Evolutionary conservation across 106 monocot genomes (phyloP).

Genomic region (Xerophyta viscosa): DNA sequence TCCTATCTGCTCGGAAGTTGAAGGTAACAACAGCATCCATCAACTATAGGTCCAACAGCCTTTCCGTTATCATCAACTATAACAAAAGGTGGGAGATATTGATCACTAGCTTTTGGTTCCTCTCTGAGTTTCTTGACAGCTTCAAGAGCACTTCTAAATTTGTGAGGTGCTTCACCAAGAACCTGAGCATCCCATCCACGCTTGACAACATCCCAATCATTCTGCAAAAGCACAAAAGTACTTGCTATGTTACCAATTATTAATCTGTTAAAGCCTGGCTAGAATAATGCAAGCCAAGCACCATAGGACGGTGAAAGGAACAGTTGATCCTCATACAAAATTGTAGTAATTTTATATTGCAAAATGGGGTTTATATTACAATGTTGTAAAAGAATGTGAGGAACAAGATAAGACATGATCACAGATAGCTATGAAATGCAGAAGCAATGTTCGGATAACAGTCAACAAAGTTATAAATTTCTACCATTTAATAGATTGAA

Average conservation of each 20-base stretch:
- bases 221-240: conserved; percentile 30
- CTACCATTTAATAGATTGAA: too few species aligned
- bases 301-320: too few species aligned
- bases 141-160: conserved; percentile 71
- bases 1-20: conserved; percentile 96
- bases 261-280: too few species aligned
- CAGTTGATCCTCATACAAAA: too few species aligned
- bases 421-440: too few species aligned
- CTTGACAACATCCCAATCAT: conserved; percentile 93
- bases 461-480: too few species aligned
- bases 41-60: conserved; percentile 78
- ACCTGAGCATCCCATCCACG: conserved; percentile 99
- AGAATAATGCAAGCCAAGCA: too few species aligned
- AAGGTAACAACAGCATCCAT: conserved; percentile 97
- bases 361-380: too few species aligned
- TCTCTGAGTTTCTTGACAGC: conserved; percentile 84
- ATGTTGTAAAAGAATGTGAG: too few species aligned
- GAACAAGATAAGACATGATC: too few species aligned
- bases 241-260: background rate
- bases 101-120: conserved; percentile 63
- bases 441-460: too few species aligned
- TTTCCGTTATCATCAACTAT: conserved; percentile 78
- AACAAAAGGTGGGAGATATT: conserved; percentile 95
- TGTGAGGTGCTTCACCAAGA: conserved; percentile 95
- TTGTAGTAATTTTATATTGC: too few species aligned